Conservation (phyloP, 176 grass and related monocot genomes). For the Oryza meridionalis region DNA sequence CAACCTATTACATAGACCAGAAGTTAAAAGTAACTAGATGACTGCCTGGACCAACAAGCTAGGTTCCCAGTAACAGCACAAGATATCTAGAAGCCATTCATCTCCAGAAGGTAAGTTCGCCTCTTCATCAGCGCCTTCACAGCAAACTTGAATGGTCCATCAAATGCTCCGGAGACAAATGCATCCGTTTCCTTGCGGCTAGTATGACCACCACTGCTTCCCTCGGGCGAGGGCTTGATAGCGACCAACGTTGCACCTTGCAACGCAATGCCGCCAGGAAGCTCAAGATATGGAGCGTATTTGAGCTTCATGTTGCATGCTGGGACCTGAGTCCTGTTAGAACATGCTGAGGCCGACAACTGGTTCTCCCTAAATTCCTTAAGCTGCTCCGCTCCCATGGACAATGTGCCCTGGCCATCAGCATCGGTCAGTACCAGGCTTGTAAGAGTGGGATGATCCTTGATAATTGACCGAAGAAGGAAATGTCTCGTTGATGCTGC, state of each 20-base stretch:
- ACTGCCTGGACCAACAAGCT: slow-evolving; percentile 19
- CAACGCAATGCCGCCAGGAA: slow-evolving; percentile 67
- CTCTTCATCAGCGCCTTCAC: slow-evolving; percentile 83
- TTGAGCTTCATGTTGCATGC: slow-evolving; percentile 95
- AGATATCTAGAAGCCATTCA: slow-evolving; percentile 84
- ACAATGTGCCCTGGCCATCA: slow-evolving; percentile 79
- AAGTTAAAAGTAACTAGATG: slow-evolving; percentile 32
- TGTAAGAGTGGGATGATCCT: slow-evolving; percentile 74
- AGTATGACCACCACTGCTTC: slow-evolving; percentile 50
- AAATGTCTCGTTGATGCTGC: slow-evolving; percentile 89
- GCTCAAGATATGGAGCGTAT: slow-evolving; percentile 81
- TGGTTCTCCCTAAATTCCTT: slow-evolving; percentile 94
- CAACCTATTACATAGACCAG: slow-evolving; percentile 43
- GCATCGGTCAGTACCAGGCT: slow-evolving; percentile 76
- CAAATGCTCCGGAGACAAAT: slow-evolving; percentile 70
- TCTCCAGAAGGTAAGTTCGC: slow-evolving; percentile 85
- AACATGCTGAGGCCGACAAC: slow-evolving; percentile 67
- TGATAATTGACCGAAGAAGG: slow-evolving; percentile 83
- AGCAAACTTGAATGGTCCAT: slow-evolving; percentile 71
- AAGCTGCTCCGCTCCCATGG: slow-evolving; percentile 73
- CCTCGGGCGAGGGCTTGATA: slow-evolving; percentile 75
- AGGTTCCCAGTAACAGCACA: not conserved
- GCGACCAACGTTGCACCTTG: slow-evolving; percentile 84
- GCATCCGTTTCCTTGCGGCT: slow-evolving; percentile 69
- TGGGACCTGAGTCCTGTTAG: slow-evolving; percentile 88